Evolutionary conservation across 306 rosid genomes (phyloP), one percentile per base, ranked within the genome.

Genomic region (Cucumis sativus): DNA sequence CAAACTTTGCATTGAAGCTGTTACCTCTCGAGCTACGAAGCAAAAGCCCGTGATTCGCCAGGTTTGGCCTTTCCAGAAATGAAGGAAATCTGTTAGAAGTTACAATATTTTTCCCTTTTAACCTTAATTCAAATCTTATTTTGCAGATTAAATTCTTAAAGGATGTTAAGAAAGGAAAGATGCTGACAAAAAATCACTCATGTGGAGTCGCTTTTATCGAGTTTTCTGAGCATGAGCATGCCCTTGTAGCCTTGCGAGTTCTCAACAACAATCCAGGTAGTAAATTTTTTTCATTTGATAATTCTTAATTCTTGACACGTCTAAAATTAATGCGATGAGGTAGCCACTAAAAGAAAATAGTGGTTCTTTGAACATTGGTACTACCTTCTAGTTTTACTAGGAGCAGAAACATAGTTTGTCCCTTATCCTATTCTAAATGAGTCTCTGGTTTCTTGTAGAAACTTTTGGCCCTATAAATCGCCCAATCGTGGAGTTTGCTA

Each of bases 231-330:
- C 99, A 95, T 85, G 89, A 95, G 80, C 99, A 95, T 75, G 97
- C 99, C 63, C 96, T 95, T 74, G 99, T 95, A 79, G 97, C 97
- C 77, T 80, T 95, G 49, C 85, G 99, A 86, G 97, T 92, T 87
- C 93, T 95, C 64, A 95, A 95, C 77, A 95, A 95, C 79, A 92
- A 92, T 87, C 99, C 97, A 52, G 97, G 99, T 92, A 89, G 84
- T 60, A 2, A 81, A 63, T 71, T 80, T 80, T 80, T 77, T 43
- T 81, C 74, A 49, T 18, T 55, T 18, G 20, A 28, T 66, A 45
- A 74, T 20, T 6, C 65, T 6, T 12, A 15, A 8, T 21, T 37
- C 56, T 76, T 0, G 4, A 45, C 30, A 4, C 18, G 10, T 23
- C 13, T 70, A 21, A 45, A 47, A 70, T 47, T 70, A 70, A 14